These are phyloP conservation scores for Lotus japonicus DNA, from an alignment of 306 rosid genomes.

Conservation along the genomic window DNA sequence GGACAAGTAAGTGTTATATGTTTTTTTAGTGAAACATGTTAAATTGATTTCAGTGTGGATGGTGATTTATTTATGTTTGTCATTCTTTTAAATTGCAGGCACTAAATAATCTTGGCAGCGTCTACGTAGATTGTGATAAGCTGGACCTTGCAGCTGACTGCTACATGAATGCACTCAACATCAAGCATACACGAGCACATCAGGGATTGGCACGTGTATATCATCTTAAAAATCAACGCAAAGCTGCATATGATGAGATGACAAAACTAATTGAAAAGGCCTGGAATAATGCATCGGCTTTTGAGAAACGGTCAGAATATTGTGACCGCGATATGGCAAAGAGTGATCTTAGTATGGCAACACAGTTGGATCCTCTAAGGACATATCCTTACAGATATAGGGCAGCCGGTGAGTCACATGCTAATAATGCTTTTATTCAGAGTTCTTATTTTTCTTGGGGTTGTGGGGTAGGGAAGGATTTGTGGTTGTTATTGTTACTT, in stretches of 20 bases:
- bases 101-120: slow-evolving; percentile 80
- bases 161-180: slow-evolving; percentile 79
- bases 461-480: background rate
- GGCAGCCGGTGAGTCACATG: slow-evolving; percentile 70
- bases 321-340: slow-evolving; percentile 96
- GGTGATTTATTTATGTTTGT: slow-evolving; percentile 11
- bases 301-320: slow-evolving; percentile 89
- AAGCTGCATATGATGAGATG: slow-evolving; percentile 94
- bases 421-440: background rate
- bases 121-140: slow-evolving; percentile 76
- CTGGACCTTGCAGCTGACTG: slow-evolving; percentile 91
- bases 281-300: slow-evolving; percentile 76
- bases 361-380: slow-evolving; percentile 79
- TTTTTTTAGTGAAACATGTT: background rate
- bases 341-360: slow-evolving; percentile 72
- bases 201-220: slow-evolving; percentile 91
- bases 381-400: slow-evolving; percentile 94
- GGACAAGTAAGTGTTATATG: slow-evolving; percentile 60
- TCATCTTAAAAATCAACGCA: slow-evolving; percentile 69
- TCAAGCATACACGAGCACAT: slow-evolving; percentile 91
- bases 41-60: slow-evolving; percentile 16
- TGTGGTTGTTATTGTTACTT: background rate
- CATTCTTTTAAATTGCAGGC: slow-evolving; percentile 51
- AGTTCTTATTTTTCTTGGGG: slow-evolving; percentile 3
- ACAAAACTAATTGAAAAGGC: slow-evolving; percentile 89